Evolutionary conservation across 352 stramenopile species (phyloP).

Genomic region (Phytopythium boreale): DNA sequence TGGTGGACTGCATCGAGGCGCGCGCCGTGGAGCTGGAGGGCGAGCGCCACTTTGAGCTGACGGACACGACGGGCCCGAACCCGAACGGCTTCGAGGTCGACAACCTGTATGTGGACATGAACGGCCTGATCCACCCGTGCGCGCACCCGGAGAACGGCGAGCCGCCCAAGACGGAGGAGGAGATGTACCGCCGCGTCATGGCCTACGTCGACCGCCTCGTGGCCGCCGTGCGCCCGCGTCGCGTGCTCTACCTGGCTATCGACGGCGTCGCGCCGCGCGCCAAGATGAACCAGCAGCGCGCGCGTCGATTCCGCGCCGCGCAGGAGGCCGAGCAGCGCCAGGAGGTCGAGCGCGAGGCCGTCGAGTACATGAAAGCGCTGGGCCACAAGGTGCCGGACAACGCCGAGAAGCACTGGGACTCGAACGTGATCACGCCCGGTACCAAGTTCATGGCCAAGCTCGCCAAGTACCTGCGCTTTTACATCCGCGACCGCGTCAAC

Average conservation of each 20-base stretch:
- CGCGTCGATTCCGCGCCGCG: constrained; percentile 94
- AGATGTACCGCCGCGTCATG: constrained; percentile 98
- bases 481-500: constrained; percentile 94
- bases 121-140: constrained; percentile 99
- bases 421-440: constrained; percentile 99
- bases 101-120: constrained; percentile 99
- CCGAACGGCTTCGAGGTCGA: constrained; percentile 95
- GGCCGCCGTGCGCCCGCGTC: constrained; percentile 91
- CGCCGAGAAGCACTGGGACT: constrained; percentile 94
- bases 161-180: constrained; percentile 92
- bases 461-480: constrained; percentile 89
- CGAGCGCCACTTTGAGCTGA: constrained; percentile 76
- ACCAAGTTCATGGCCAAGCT: constrained; percentile 98
- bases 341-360: constrained; percentile 92
- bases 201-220: constrained; percentile 97
- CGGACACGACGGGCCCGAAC: constrained; percentile 85
- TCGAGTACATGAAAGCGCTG: constrained; percentile 90
- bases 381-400: constrained; percentile 78
- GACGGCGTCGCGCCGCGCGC: constrained; percentile 97
- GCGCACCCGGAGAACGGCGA: constrained; percentile 94
- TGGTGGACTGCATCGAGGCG: constrained; percentile 88
- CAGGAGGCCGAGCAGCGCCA: constrained; percentile 93
- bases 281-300: constrained; percentile 99
- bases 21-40: constrained; percentile 77
- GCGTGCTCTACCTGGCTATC: constrained; percentile 98